phyloP scores from a whole-genome alignment of 2,329 filamentous ascomycete genomes.

The Cercospora sp. region DNA sequence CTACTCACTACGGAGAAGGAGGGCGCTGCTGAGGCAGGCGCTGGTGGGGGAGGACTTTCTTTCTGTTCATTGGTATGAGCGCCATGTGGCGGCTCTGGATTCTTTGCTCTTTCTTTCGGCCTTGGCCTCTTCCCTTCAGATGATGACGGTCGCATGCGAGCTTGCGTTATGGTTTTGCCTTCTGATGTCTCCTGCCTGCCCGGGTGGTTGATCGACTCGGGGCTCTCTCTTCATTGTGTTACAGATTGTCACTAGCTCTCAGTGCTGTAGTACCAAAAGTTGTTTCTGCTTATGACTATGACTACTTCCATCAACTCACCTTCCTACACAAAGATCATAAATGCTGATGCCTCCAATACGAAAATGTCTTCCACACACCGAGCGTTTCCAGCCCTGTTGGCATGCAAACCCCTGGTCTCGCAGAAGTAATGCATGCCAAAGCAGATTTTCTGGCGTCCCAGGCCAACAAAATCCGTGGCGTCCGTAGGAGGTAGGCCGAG shows the following conservation, averaged over 20 bases:
- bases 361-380: background rate
- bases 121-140: constrained; percentile 10
- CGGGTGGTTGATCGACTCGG: constrained; percentile 52
- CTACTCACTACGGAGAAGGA: constrained; percentile 16
- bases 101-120: constrained; percentile 20
- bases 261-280: constrained; percentile 10
- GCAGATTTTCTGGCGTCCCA: background rate
- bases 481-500: background rate
- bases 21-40: constrained; percentile 18
- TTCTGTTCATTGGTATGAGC: constrained; percentile 21
- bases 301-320: background rate
- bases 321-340: background rate
- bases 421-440: background rate
- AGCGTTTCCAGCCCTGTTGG: background rate
- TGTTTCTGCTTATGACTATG: background rate
- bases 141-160: constrained; percentile 7
- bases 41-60: constrained; percentile 28
- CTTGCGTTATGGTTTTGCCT: constrained; percentile 8
- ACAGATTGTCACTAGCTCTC: constrained; percentile 9
- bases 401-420: background rate
- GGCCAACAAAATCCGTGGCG: background rate
- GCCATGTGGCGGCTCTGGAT: constrained; percentile 20
- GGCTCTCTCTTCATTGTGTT: constrained; percentile 35
- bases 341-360: background rate
- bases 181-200: constrained; percentile 51